phyloP scores from a whole-genome alignment of 1,139 yeast genomes.

The Arxiozyma heterogenica region DNA sequence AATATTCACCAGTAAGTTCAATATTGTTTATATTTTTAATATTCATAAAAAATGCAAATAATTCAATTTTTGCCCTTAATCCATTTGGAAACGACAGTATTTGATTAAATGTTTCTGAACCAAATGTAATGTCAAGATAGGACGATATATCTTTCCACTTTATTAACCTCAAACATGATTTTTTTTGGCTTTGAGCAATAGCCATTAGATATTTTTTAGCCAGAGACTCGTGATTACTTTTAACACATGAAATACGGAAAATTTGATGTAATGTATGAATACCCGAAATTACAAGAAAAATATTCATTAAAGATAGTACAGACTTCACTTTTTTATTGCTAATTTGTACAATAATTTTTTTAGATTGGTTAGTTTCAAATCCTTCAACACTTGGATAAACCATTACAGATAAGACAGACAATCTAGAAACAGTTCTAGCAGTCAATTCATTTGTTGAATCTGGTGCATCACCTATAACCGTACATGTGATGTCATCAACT shows the following conservation, averaged over 20 bases:
- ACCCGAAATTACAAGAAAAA: slow-evolving; percentile 47
- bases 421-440: slow-evolving; percentile 28
- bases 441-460: slow-evolving; percentile 22
- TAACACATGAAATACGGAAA: slow-evolving; percentile 20
- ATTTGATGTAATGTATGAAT: slow-evolving; percentile 45
- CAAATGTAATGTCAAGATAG: slow-evolving; percentile 20
- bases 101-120: slow-evolving; percentile 22
- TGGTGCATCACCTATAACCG: slow-evolving; percentile 30
- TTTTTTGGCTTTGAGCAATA: slow-evolving; percentile 17
- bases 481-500: slow-evolving; percentile 21
- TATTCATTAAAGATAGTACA: slow-evolving; percentile 41
- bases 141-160: slow-evolving; percentile 17
- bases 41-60: slow-evolving; percentile 25
- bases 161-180: slow-evolving; percentile 12
- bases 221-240: slow-evolving; percentile 28
- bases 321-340: slow-evolving; percentile 32
- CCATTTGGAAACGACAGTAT: slow-evolving; percentile 38
- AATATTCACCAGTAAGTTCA: slow-evolving; percentile 30
- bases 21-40: slow-evolving; percentile 15
- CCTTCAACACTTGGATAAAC: slow-evolving; percentile 26
- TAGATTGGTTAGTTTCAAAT: slow-evolving; percentile 18
- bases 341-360: slow-evolving; percentile 30
- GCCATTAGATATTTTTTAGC: slow-evolving; percentile 23
- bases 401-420: slow-evolving; percentile 21
- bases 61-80: slow-evolving; percentile 42